A percentile compares a stretch with the other conserved stretches of the same genome.
These are phyloP conservation scores for Trichophyton mentagrophytes DNA, from an alignment of 2,329 filamentous ascomycete species.

Conservation along the genomic window DNA sequence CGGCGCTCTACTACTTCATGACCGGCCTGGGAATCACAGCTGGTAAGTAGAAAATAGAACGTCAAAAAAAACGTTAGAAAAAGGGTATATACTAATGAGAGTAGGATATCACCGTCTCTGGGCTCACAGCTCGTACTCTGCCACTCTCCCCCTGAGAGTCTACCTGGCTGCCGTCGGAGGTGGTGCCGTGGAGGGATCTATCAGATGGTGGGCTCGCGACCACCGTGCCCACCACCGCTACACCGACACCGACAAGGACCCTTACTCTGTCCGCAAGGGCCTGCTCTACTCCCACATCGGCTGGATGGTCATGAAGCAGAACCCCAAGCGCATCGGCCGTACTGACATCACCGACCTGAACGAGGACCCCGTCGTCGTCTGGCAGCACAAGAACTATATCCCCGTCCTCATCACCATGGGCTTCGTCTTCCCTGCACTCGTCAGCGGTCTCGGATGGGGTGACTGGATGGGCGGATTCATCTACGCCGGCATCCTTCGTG, in stretches of 20 bases:
- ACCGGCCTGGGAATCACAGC: constrained; percentile 69
- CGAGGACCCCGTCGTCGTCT: constrained; percentile 71
- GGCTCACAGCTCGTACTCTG: constrained; percentile 77
- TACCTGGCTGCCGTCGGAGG: constrained; percentile 71
- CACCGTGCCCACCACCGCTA: constrained; percentile 84
- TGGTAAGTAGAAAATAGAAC: constrained; percentile 36
- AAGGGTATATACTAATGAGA: not conserved
- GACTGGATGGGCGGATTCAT: constrained; percentile 73
- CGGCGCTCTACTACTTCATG: constrained; percentile 70
- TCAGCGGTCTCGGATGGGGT: constrained; percentile 66
- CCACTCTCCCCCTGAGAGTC: constrained; percentile 60
- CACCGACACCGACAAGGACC: constrained; percentile 85
- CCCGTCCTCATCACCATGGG: constrained; percentile 68
- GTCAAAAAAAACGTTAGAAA: too few relatives aligned
- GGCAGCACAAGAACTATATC: constrained; percentile 79
- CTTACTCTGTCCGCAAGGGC: constrained; percentile 82
- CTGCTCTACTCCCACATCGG: constrained; percentile 72
- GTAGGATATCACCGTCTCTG: constrained; percentile 66
- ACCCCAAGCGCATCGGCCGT: constrained; percentile 75
- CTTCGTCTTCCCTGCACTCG: constrained; percentile 58
- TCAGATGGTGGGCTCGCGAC: constrained; percentile 78
- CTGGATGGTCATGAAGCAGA: constrained; percentile 91
- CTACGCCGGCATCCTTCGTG: constrained; percentile 72
- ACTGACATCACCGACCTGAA: constrained; percentile 82
- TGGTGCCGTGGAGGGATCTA: constrained; percentile 73